Conservation (phyloP, 257 asterid species). For the Gynochthodes officinalis region DNA sequence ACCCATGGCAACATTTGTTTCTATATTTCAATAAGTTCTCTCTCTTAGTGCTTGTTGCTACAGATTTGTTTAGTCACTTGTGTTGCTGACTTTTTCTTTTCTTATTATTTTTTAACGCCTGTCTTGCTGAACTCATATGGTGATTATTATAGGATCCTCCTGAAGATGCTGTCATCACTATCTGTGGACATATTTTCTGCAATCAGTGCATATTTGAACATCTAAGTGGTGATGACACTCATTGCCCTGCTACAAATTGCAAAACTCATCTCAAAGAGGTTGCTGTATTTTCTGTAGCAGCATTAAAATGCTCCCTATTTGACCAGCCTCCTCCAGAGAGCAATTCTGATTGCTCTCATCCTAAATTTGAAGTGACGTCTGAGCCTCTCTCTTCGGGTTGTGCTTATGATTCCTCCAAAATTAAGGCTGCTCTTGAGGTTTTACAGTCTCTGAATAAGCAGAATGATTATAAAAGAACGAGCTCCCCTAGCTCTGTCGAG, state of each 20-base stretch:
- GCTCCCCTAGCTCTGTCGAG: conserved; percentile 27
- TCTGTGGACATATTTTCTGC: conserved; percentile 94
- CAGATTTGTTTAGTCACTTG: neutral
- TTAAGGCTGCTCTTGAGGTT: conserved; percentile 76
- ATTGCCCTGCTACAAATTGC: conserved; percentile 82
- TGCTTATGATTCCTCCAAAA: conserved; percentile 79
- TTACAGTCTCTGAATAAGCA: conserved; percentile 54
- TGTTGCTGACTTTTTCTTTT: neutral
- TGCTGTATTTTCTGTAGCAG: conserved; percentile 53
- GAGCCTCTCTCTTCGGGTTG: conserved; percentile 33
- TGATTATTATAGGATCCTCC: conserved; percentile 74
- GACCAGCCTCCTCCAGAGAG: conserved; percentile 37
- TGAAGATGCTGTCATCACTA: conserved; percentile 88
- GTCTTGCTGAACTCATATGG: conserved; percentile 5
- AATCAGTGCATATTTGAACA: conserved; percentile 90
- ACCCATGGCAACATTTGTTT: neutral
- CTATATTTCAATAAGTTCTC: no score
- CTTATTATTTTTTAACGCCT: neutral
- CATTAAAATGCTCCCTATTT: conserved; percentile 54
- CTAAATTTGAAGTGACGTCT: conserved; percentile 33
- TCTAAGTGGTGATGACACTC: conserved; percentile 71
- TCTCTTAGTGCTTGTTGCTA: neutral
- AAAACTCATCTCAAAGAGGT: conserved; percentile 52
- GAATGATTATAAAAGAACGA: conserved; percentile 23
- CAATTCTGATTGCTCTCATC: conserved; percentile 30